Conservation (phyloP, 768 basidiomycete genomes). For the Baorangia bicolor region DNA sequence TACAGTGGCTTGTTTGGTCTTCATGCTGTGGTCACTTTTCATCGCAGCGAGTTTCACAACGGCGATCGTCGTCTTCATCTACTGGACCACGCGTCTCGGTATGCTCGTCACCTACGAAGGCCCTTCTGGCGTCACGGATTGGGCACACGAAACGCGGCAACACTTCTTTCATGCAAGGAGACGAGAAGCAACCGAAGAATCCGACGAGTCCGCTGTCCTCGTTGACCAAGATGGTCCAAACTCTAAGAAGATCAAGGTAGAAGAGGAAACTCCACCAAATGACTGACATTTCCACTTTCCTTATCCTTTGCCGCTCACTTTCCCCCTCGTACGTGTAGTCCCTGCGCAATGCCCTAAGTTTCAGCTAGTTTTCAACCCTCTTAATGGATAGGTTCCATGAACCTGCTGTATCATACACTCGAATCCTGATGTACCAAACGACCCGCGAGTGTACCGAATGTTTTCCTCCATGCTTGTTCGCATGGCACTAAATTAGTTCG, state of each 20-base stretch:
- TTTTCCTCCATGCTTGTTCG: neutral
- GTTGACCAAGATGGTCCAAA: conserved; percentile 17
- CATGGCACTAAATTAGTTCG: neutral
- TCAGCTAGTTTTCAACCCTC: neutral
- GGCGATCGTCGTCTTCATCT: conserved; percentile 28
- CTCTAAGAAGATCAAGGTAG: conserved; percentile 23
- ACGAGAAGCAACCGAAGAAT: conserved; percentile 24
- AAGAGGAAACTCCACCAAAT: conserved; percentile 9
- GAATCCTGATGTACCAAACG: conserved; percentile 4
- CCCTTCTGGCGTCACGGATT: conserved; percentile 28
- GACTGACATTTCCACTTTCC: neutral
- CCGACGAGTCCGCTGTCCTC: conserved; percentile 26
- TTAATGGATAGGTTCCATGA: neutral
- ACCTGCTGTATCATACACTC: conserved; percentile 16
- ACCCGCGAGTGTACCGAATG: conserved; percentile 1
- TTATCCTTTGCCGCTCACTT: neutral
- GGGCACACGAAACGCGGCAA: conserved; percentile 29
- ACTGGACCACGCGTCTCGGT: conserved; percentile 35
- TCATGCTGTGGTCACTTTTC: conserved; percentile 33
- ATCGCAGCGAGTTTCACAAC: conserved; percentile 37
- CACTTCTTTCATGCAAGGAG: conserved; percentile 17
- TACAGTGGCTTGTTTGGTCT: conserved; percentile 36
- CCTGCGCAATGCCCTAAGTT: neutral
- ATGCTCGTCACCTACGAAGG: conserved; percentile 37
- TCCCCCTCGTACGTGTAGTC: neutral